Evolutionary conservation across 2,329 filamentous ascomycete species (phyloP), one percentile per base, ranked within the genome.

Genomic region (Sclerotinia subarctica): DNA sequence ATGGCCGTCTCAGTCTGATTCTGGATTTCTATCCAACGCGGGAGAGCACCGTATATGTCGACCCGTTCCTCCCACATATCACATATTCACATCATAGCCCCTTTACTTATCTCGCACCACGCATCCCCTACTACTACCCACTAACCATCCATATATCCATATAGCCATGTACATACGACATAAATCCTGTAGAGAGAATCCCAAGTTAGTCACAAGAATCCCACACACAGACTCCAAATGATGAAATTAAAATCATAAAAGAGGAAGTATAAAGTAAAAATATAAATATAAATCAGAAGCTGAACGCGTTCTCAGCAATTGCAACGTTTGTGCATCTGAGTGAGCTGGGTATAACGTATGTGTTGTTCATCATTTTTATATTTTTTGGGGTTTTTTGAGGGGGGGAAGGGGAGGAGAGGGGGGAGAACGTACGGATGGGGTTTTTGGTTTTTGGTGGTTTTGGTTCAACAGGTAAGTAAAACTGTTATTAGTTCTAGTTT

Each of bases 341-440:
- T 66, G 64, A 66, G 64, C 64, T 66, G 64, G 64, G 64, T 66
- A 60, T 66, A 66, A 66, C 64, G 64, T 66, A 59, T 66, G 64
- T 26, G 64, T 66, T 66, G 64, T n/a, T 66, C 64, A 66, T 66
- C 64, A 66, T 66, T 60, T 51, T 66, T 42, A 42, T 42, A 21
- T 46, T 35, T 66, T 19, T 52, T 17, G 5, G 8, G 15, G 1
- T 59, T 47, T 26, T 47, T 62, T 24, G 29, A 26, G 17, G 8
- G 26, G 13, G 19, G 2, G 24, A 29, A 0, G 21, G 19, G 13
- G 29, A 21, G 3, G 17, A 19, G n/a, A 0, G 5, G 32, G 35
- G 26, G 15, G 15, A 15, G 21, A 51, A 62, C 59, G 46, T 62
- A 62, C 59, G 5, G 15, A 35, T 19, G 26, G 29, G 29, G 29